phyloP scores from a whole-genome alignment of 768 basidiomycete species.

The Mycena venus region DNA sequence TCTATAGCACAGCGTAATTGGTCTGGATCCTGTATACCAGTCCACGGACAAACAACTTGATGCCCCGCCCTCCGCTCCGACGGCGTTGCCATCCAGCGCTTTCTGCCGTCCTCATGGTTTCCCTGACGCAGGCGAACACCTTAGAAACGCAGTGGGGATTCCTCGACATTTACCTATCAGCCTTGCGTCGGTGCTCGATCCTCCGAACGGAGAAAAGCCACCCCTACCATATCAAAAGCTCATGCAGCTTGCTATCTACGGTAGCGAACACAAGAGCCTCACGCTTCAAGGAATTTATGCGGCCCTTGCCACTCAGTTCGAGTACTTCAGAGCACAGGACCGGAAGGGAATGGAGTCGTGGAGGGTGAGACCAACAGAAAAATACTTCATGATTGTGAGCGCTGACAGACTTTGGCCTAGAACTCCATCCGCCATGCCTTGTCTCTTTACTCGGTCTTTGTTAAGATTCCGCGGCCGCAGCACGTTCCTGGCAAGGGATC shows the following conservation, averaged over 20 bases:
- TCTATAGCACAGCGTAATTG: neutral
- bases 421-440: conserved; percentile 15
- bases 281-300: conserved; percentile 74
- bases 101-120: neutral
- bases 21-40: neutral
- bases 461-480: neutral
- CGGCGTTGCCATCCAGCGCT: neutral
- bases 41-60: neutral
- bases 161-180: neutral
- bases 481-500: neutral
- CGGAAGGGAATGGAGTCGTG: conserved; percentile 58
- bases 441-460: conserved; percentile 2
- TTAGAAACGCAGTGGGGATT: neutral
- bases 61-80: neutral
- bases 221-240: conserved; percentile 20
- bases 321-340: conserved; percentile 58
- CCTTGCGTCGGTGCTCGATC: conserved; percentile 3
- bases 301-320: conserved; percentile 67
- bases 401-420: neutral
- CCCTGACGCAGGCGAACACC: neutral
- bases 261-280: conserved; percentile 63
- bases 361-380: conserved; percentile 61
- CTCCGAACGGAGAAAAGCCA: neutral
- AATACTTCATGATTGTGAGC: neutral
- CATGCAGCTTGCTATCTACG: conserved; percentile 74